Evolutionary conservation across 768 basidiomycete species (phyloP), one percentile per base, ranked within the genome.

Genomic region (Russula foetens): DNA sequence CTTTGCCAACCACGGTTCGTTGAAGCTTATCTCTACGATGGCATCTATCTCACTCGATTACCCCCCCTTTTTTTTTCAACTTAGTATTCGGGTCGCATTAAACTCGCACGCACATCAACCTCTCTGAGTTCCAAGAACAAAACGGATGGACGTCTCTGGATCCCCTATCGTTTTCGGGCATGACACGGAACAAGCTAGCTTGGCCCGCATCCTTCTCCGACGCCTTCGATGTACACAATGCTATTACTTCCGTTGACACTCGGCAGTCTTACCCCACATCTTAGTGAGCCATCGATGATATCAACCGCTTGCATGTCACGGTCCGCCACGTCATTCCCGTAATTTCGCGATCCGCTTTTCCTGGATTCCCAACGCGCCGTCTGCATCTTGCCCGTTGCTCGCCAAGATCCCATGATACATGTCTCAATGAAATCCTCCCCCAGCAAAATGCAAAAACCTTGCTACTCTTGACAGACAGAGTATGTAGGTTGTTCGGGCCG

Each of bases 321-420:
- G 43, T 38, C 38, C 26, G 60, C 60, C 60, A 61, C 60, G 60
- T 61, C 60, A 61, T 41, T 9, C 26, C 29, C 12, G 24, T 26
- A 26, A 35, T 33, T 48, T 35, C 45, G 19, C 28, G 15, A 31
- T 24, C 44, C 45, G 35, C 26, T 31, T 48, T 47, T 17, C 33
- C 31, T 55, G 41, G 39, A 12, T 31, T 43, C 21, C 23, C 46
- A 15, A 50, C 12, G 15, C 14, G n/a, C 31, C n/a, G n/a, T 43
- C 39, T 41, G 47, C 24, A 23, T 26, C 46, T 44, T 43, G 46
- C 26, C 26, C 23, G 29, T 23, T 35, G 54, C 49, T 55, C 48
- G 56, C 33, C n/a, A 43, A 55, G 33, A 44, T 53, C 28, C 35
- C 26, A 8, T 53, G 31, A n/a, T 38, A 21, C 24, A 33, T 21